These are phyloP conservation scores for Gossypium mustelinum DNA, from an alignment of 345 rosid species.

Conservation along the genomic window DNA sequence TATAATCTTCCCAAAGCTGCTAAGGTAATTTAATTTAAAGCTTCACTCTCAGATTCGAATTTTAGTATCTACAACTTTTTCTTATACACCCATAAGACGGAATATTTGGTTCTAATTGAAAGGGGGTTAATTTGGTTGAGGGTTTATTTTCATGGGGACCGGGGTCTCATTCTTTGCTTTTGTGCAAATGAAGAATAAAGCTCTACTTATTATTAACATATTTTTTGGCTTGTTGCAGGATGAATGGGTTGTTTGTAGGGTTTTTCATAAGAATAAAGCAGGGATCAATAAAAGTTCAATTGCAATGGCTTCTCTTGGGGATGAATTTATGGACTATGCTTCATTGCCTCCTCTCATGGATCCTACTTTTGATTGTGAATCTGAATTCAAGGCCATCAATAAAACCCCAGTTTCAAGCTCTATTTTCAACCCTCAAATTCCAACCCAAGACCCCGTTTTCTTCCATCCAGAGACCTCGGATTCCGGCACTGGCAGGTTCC, in stretches of 20 bases:
- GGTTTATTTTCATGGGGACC: conserved; percentile 30
- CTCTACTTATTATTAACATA: not conserved
- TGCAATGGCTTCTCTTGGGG: conserved; percentile 35
- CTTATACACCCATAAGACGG: no score
- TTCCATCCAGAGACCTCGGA: conserved; percentile 8
- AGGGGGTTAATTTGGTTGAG: conserved; percentile 23
- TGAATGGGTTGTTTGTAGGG: conserved; percentile 97
- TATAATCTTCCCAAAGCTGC: conserved; percentile 59
- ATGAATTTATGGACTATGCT: conserved; percentile 40
- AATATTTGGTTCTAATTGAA: no score
- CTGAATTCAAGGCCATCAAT: conserved; percentile 27
- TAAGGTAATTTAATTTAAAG: conserved; percentile 40
- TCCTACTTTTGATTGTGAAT: conserved; percentile 15
- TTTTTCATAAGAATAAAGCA: conserved; percentile 71
- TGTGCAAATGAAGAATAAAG: conserved; percentile 24
- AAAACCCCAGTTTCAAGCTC: conserved; percentile 17
- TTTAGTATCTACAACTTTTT: no score
- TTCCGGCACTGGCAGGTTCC: conserved; percentile 11
- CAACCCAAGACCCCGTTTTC: conserved; percentile 16
- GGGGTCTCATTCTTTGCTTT: conserved; percentile 16
- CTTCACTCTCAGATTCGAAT: not conserved
- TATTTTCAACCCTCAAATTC: conserved; percentile 20
- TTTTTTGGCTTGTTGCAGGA: conserved; percentile 46
- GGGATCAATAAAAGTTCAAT: conserved; percentile 43
- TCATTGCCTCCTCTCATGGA: conserved; percentile 62